phyloP scores from a whole-genome alignment of 345 rosid species.

The Clarkia xantiana region DNA sequence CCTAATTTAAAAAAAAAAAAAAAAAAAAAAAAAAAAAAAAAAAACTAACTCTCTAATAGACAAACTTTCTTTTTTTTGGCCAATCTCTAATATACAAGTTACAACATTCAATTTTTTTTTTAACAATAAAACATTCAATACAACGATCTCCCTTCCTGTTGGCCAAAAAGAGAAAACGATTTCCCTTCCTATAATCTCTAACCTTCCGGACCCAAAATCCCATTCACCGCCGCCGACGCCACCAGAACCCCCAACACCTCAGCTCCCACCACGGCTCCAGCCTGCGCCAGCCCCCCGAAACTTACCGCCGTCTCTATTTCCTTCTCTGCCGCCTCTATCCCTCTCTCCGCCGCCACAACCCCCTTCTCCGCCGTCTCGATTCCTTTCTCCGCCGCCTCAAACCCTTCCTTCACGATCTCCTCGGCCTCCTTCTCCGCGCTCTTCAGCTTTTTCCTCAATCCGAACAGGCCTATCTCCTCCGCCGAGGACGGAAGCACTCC shows the following conservation, averaged over 20 bases:
- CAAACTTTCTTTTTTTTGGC: no score
- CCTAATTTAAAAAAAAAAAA: no score
- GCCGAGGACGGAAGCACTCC: slow-evolving; percentile 31
- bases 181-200: slow-evolving; percentile 22
- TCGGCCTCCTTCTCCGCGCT: slow-evolving; percentile 67
- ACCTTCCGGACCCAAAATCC: slow-evolving; percentile 63
- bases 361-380: slow-evolving; percentile 29
- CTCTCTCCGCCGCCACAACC: slow-evolving; percentile 28
- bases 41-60: no score
- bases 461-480: slow-evolving; percentile 56
- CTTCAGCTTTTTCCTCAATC: slow-evolving; percentile 56
- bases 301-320: slow-evolving; percentile 31
- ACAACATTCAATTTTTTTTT: no score
- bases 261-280: slow-evolving; percentile 61
- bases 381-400: slow-evolving; percentile 39
- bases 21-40: no score
- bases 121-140: no score
- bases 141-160: no score
- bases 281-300: slow-evolving; percentile 70
- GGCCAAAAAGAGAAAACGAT: no score
- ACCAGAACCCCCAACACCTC: slow-evolving; percentile 56
- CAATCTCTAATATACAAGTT: no score
- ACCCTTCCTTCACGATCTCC: slow-evolving; percentile 58
- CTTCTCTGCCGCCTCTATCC: slow-evolving; percentile 41
- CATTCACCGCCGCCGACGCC: slow-evolving; percentile 61